Conservation (phyloP, 331 rosid species). For the Quercus lobata region DNA sequence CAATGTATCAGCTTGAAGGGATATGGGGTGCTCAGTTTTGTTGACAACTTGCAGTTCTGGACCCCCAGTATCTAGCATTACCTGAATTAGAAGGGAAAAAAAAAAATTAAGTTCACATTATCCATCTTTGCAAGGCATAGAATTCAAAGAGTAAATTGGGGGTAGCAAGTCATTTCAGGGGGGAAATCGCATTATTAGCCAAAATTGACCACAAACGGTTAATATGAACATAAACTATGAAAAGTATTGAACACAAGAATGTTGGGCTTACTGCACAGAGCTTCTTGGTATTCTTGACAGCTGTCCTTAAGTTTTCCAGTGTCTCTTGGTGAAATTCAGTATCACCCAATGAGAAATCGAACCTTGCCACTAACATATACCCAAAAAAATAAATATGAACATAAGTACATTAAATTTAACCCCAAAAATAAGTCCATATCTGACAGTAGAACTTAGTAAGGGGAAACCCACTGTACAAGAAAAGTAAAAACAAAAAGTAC, state of each 20-base stretch:
- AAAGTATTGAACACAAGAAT: background rate
- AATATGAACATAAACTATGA: background rate
- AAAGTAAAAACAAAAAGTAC: background rate
- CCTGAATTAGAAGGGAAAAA: constrained; percentile 26
- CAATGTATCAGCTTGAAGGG: constrained; percentile 42
- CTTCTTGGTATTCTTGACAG: constrained; percentile 54
- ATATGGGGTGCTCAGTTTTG: constrained; percentile 39
- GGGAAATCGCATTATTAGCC: background rate
- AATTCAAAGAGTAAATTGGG: background rate
- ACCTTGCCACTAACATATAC: constrained; percentile 62
- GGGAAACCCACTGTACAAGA: background rate
- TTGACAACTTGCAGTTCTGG: constrained; percentile 48
- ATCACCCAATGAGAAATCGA: constrained; percentile 85
- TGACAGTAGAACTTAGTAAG: background rate
- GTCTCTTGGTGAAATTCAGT: constrained; percentile 77
- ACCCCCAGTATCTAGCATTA: constrained; percentile 51
- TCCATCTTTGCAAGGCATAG: constrained; percentile 12
- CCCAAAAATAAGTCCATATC: background rate
- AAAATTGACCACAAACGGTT: background rate
- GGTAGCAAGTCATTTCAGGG: background rate
- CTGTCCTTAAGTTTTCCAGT: constrained; percentile 60
- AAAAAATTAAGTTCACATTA: background rate
- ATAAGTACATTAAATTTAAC: constrained; percentile 4
- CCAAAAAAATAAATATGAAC: constrained; percentile 17
- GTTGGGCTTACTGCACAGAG: constrained; percentile 66